These are phyloP conservation scores for Syncephalastrum contaminatum DNA, from an alignment of 371 early-diverging fungal genomes.

Conservation along the genomic window DNA sequence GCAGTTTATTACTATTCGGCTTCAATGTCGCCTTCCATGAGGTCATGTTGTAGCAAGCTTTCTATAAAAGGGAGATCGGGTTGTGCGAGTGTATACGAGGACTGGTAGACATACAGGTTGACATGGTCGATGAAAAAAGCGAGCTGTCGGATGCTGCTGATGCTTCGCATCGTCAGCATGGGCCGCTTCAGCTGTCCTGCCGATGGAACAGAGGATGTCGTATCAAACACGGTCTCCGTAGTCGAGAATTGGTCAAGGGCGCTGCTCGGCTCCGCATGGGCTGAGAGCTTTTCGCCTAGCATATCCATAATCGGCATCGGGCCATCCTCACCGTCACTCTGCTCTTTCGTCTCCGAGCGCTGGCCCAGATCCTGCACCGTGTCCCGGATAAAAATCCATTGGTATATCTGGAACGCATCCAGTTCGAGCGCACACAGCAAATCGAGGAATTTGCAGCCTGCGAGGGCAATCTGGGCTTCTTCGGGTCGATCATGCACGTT, in stretches of 20 bases:
- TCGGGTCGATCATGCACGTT: conserved; percentile 58
- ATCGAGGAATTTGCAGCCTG: conserved; percentile 90
- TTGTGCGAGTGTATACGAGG: conserved; percentile 65
- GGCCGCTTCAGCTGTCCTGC: conserved; percentile 62
- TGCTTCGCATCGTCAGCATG: conserved; percentile 68
- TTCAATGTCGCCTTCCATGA: conserved; percentile 58
- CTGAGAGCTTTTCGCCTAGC: conserved; percentile 45
- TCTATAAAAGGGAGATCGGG: conserved; percentile 80
- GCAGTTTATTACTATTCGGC: conserved; percentile 11
- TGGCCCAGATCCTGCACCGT: conserved; percentile 64
- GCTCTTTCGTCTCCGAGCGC: conserved; percentile 9
- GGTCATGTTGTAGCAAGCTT: conserved; percentile 68
- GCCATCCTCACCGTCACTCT: conserved; percentile 25
- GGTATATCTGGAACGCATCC: conserved; percentile 85
- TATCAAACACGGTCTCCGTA: conserved; percentile 3
- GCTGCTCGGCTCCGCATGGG: too few relatives aligned
- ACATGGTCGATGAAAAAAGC: conserved; percentile 76
- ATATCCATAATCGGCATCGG: conserved; percentile 61
- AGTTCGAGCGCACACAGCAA: conserved; percentile 74
- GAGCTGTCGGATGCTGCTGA: conserved; percentile 67
- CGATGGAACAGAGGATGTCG: conserved; percentile 28
- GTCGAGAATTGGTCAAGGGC: too few relatives aligned
- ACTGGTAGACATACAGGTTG: conserved; percentile 71
- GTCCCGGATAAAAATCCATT: conserved; percentile 92
- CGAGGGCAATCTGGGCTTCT: conserved; percentile 73